Percentiles rank a stretch among this genome's conserved stretches.
These are phyloP conservation scores for Chlorella sp. DNA, from an alignment of 139 green algal genomes.

Conservation along the genomic window DNA sequence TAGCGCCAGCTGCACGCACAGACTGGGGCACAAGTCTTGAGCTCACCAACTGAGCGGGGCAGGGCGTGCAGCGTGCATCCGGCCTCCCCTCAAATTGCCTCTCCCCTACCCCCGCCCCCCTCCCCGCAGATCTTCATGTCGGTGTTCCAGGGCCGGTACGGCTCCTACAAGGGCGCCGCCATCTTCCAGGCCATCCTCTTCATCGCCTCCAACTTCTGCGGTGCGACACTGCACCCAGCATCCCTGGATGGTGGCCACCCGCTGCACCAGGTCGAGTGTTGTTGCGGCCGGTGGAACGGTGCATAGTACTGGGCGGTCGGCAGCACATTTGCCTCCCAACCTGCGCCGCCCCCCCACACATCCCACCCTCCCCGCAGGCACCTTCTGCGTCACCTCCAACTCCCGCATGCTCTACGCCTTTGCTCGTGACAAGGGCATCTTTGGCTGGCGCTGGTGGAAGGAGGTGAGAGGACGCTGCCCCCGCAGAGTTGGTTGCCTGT, in stretches of 20 bases:
- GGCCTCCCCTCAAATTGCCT: background rate
- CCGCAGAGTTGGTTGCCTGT: background rate
- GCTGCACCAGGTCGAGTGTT: too few relatives aligned
- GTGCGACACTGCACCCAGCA: slow-evolving; percentile 36
- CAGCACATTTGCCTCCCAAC: too few relatives aligned
- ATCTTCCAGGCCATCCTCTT: slow-evolving; percentile 24
- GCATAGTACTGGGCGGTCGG: too few relatives aligned
- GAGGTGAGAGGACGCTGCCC: background rate
- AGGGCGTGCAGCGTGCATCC: too few relatives aligned
- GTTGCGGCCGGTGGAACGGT: too few relatives aligned
- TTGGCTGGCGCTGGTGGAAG: slow-evolving; percentile 35
- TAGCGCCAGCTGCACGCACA: background rate
- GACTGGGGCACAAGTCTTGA: too few relatives aligned
- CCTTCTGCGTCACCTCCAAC: slow-evolving; percentile 58
- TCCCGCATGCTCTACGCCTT: slow-evolving; percentile 65
- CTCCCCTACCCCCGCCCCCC: background rate
- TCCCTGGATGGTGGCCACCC: slow-evolving; percentile 42
- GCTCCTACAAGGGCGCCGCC: background rate
- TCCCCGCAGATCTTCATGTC: slow-evolving; percentile 45
- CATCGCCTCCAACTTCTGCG: slow-evolving; percentile 47
- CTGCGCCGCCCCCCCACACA: background rate
- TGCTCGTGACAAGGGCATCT: slow-evolving; percentile 55
- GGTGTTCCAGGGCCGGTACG: slow-evolving; percentile 32
- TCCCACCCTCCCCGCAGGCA: slow-evolving; percentile 26
- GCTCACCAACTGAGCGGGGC: too few relatives aligned